Evolutionary conservation across 2,329 filamentous ascomycete species (phyloP), one percentile per base, ranked within the genome.

Genomic region (Coniochaeta sp.): DNA sequence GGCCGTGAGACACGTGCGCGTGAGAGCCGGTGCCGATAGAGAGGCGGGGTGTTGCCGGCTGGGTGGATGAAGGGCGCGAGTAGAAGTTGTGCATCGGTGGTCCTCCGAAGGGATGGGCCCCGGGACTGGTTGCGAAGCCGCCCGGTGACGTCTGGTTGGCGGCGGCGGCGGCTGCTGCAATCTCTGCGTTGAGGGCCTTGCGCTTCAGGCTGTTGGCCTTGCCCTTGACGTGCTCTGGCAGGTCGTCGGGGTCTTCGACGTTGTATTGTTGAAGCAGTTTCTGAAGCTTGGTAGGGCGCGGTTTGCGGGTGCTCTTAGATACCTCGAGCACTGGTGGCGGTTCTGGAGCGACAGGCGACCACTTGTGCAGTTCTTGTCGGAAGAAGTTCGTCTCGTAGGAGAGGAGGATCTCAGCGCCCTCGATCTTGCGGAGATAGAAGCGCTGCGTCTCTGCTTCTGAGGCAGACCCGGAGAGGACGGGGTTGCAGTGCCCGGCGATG

Each of bases 331-430:
- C 85, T 20, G 91, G 91, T 3, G 94, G 94, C 12, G 94, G 77
- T 13, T 89, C 80, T 0, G 90, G 87, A 1, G 94, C 91, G 24
- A 97, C 89, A 3, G 91, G 91, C 33, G 86, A 90, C 87, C 89
- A 96, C 65, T 90, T 95, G 70, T 99, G 94, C 52, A 99, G 77
- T 64, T 96, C 91, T 65, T 96, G 91, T 22, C 92, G 85, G 73
- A 99, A 92, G 68, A 95, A 96, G 65, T 99, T 99, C n/a, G 92
- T 96, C 71, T 99, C 94, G 52, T 86, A 87, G 0, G 91, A 82
- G 2, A 99, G 76, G 3, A 99, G 78, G 49, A 99, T 91, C 65
- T 99, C 94, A 1, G 94, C 91, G 3, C 94, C 94, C 70, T 99
- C 94, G 51, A 99, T 91, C 71, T 99, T 99, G 52, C 94, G 88